phyloP scores from a whole-genome alignment of 106 monocot genomes.

The Allium sativum region DNA sequence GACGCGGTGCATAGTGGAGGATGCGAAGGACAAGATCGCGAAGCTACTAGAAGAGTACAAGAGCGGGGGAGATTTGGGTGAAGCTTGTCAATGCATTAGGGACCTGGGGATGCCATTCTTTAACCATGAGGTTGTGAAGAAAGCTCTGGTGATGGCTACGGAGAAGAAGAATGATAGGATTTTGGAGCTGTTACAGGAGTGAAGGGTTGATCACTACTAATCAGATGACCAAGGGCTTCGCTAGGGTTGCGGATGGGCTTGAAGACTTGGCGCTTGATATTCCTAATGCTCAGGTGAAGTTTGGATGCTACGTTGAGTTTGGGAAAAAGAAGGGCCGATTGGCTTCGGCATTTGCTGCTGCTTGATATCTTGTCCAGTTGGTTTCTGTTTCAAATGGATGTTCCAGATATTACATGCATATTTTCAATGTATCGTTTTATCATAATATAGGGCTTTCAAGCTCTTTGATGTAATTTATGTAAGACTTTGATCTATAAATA shows the following conservation, averaged over 20 bases:
- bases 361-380: too few relatives aligned
- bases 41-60: slow-evolving; percentile 79
- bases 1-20: slow-evolving; percentile 76
- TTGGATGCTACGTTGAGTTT: slow-evolving; percentile 25
- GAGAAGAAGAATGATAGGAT: slow-evolving; percentile 71
- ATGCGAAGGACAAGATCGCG: slow-evolving; percentile 77
- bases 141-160: slow-evolving; percentile 81
- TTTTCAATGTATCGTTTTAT: too few relatives aligned
- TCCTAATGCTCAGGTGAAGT: slow-evolving; percentile 58
- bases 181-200: slow-evolving; percentile 37
- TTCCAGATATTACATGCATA: too few relatives aligned
- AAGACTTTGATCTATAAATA: too few relatives aligned
- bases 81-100: slow-evolving; percentile 73
- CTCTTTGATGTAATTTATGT: too few relatives aligned
- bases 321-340: slow-evolving; percentile 53
- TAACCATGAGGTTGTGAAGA: slow-evolving; percentile 85
- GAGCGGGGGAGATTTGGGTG: slow-evolving; percentile 58
- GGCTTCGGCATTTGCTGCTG: too few relatives aligned
- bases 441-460: too few relatives aligned
- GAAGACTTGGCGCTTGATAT: slow-evolving; percentile 76
- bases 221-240: slow-evolving; percentile 78
- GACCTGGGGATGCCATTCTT: slow-evolving; percentile 87
- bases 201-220: slow-evolving; percentile 82
- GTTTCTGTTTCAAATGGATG: too few relatives aligned
- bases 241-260: slow-evolving; percentile 56